phyloP scores from a whole-genome alignment of 108 stramenopile genomes.

The Nannochloropsis salina region DNA sequence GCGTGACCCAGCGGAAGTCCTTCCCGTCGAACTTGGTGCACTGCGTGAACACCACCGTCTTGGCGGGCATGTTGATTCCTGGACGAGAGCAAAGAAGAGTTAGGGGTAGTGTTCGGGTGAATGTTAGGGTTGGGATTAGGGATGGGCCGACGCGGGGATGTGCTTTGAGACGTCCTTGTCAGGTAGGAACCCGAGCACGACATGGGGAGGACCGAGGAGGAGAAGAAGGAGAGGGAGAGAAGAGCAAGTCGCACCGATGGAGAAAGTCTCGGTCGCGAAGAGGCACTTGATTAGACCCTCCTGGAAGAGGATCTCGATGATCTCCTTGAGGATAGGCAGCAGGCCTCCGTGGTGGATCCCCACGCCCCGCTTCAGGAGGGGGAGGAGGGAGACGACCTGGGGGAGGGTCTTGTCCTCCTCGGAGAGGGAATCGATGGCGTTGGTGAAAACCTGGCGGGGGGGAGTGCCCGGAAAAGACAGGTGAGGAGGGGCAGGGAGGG shows the following conservation, averaged over 20 bases:
- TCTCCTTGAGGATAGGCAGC: conserved; percentile 96
- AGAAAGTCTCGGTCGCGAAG: conserved; percentile 98
- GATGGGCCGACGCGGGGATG: no score
- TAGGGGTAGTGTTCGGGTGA: no score
- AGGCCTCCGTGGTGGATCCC: conserved; percentile 98
- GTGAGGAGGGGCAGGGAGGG: not conserved
- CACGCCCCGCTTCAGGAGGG: conserved; percentile 90
- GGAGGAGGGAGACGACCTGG: conserved; percentile 76
- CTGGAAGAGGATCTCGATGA: conserved; percentile 95
- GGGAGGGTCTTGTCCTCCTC: conserved; percentile 93
- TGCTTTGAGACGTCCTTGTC: no score
- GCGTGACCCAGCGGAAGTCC: conserved; percentile 55
- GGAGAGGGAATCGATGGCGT: conserved; percentile 88
- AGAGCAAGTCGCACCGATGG: conserved; percentile 59
- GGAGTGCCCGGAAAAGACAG: not conserved
- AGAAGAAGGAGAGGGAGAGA: not conserved
- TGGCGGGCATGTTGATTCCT: conserved; percentile 99
- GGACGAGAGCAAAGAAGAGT: not conserved
- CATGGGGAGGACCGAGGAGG: not conserved
- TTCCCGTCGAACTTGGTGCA: conserved; percentile 92
- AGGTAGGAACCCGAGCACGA: not conserved
- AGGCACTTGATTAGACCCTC: conserved; percentile 93
- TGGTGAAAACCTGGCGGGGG: conserved; percentile 64
- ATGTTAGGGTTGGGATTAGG: no score
- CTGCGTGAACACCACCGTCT: conserved; percentile 97